Evolutionary conservation across 2,329 filamentous ascomycete species (phyloP), one percentile per base, ranked within the genome.

Genomic region (Sporothrix dimorphospora): DNA sequence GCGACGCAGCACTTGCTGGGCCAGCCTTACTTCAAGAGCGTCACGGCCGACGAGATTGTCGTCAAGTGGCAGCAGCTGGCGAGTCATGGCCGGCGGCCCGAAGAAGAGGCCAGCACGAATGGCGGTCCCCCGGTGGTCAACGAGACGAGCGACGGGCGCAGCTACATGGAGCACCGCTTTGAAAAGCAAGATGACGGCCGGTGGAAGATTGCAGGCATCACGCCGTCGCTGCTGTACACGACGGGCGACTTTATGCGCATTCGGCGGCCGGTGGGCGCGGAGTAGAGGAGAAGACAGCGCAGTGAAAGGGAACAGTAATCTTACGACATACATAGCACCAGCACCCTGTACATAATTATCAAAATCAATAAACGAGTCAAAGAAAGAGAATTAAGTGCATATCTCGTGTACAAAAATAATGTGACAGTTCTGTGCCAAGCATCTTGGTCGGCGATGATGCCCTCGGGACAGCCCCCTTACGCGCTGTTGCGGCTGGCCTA

Each of bases 141-240:
- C 38, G 59, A 65, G 38, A 65, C 59, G 3, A 66, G 61, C 21
- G 61, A 66, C 21, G 61, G 61, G 11, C 61, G 42, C 21, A 66
- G 40, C 61, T 66, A 66, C 14, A 49, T 66, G 42, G 61, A 66
- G 24, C 61, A 66, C 38, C 40, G 40, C 11, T 66, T 66, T 34
- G 42, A 30, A 4, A 66, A 66, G 24, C 53, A 55, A 24, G 21
- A 24, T 4, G 61, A 49, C 42, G 61, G 61, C 11, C 40, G 40
- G 40, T 66, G 61, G 61, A 66, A 66, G 61, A 66, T 66, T 42
- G 42, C 61, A 1, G 42, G 61, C 21, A 66, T 66, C 40, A 66
- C 61, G n/a, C 61, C 61, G 40, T 66, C 61, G 2, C 45, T 66
- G n/a, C 38, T 66, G 42, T 66, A 66, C 27, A 45, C 42, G 21